Base-by-base conservation (phyloP, 495 filamentous ascomycete genomes). In the Penicillium parvum region DNA sequence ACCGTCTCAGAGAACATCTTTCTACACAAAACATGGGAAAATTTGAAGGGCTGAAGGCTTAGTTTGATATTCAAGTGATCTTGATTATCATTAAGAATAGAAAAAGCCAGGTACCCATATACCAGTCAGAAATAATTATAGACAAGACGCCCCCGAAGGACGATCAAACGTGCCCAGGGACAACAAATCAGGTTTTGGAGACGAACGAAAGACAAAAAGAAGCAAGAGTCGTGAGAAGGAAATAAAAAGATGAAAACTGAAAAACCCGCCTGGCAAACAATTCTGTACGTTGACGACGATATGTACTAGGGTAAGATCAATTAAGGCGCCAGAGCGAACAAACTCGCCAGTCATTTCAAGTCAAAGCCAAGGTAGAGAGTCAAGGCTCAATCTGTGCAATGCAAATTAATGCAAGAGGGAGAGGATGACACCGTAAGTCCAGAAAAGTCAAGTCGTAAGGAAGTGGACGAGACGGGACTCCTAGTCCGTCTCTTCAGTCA, bases 401-500 rank as follows among this genome's bases (percentile, higher is more conserved):
- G 27, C 38, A 25, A 45, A 49, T n/a, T n/a, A n/a, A n/a, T 40
- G 15, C 2, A 22, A 32, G 15, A 45, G 11, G 34, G 18, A 8
- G 40, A n/a, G n/a, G 21, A 41, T n/a, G n/a, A n/a, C n/a, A n/a
- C n/a, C n/a, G n/a, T 21, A 32, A 47, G 25, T 32, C 23, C 9
- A 28, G 18, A 17, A 45, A 37, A 7, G 15, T n/a, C n/a, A n/a
- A n/a, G n/a, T n/a, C n/a, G n/a, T n/a, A 27, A 30, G 30, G n/a
- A 43, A 16, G 27, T 20, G 1, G n/a, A 6, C 11, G 34, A 26
- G 22, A 16, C 0, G n/a, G 22, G 15, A 20, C 21, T 42, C 2
- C 17, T 47, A 61, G 21, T 61, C 44, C 8, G 39, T 36, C 12
- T 63, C 54, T 17, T 64, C 63, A 1, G 42, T 47, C n/a, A 32